phyloP scores from a whole-genome alignment of 2,329 filamentous ascomycete genomes.

The Neocatenulostroma microsporum region DNA sequence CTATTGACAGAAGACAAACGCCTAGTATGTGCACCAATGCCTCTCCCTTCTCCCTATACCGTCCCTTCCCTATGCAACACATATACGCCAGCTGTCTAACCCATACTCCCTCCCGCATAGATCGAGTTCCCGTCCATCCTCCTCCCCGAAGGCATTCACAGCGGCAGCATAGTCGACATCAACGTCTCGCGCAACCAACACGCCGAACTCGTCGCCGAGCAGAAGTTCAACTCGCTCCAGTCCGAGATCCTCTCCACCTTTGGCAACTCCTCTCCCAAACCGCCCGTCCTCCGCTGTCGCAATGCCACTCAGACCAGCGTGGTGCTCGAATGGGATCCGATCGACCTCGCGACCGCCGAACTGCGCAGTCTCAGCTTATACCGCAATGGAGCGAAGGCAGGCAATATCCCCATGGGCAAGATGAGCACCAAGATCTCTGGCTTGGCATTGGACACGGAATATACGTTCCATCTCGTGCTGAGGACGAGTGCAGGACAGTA shows the following conservation, averaged over 20 bases:
- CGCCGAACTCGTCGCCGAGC: constrained; percentile 67
- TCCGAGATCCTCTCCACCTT: constrained; percentile 80
- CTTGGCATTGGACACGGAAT: constrained; percentile 92
- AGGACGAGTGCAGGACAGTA: constrained; percentile 85
- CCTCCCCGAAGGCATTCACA: constrained; percentile 87
- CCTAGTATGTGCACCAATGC: constrained; percentile 61
- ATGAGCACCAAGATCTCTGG: constrained; percentile 95
- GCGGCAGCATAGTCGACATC: constrained; percentile 96
- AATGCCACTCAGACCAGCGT: constrained; percentile 98
- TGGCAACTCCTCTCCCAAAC: constrained; percentile 66
- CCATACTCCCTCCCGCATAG: no score
- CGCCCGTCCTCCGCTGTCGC: constrained; percentile 77
- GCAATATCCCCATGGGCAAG: constrained; percentile 85
- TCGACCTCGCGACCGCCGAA: constrained; percentile 85
- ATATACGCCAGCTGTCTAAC: constrained; percentile 11
- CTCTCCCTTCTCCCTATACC: no score
- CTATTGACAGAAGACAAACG: constrained; percentile 95
- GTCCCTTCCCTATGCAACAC: no score
- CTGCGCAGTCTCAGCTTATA: constrained; percentile 84
- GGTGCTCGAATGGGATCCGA: constrained; percentile 95
- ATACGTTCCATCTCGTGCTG: constrained; percentile 86
- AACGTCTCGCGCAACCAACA: constrained; percentile 78
- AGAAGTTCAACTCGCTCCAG: constrained; percentile 77
- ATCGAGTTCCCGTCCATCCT: constrained; percentile 99
- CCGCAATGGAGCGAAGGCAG: constrained; percentile 93